Evolutionary conservation across 495 filamentous ascomycete genomes (phyloP), one percentile per base, ranked within the genome.

Genomic region (Aspergillus nanangensis): DNA sequence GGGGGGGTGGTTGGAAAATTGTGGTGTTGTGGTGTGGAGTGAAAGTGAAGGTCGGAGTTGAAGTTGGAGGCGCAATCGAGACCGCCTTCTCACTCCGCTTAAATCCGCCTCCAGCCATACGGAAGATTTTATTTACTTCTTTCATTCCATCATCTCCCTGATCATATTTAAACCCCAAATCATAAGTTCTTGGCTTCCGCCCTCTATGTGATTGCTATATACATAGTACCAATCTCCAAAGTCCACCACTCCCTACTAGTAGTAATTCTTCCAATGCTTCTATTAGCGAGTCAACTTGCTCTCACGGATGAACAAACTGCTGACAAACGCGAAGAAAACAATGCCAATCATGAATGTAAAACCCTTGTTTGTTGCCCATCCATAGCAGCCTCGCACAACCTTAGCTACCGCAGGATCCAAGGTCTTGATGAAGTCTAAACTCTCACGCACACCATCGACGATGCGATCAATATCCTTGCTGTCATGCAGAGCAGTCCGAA

Each of bases 371-470:
- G 65, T 77, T 8, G 77, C 66, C 62, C 61, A 70, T 21, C 71
- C 77, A 66, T 91, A 95, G 61, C 85, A 88, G 15, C 65, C 56
- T 14, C 80, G 74, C n/a, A 95, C 87, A 18, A 86, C 61, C 14
- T 63, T 66, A 25, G 73, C 77, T 4, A 84, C 62, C 2, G 59
- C 70, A 0, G 84, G 80, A 4, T 85, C 79, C n/a, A 95, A 69
- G 1, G 63, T 72, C 42, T 76, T 78, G 58, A 92, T 83, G 52
- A 75, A 89, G 18, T 84, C 79, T 23, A 94, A 68, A 56, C 82
- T 89, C 66, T 87, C 70, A 33, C 89, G 76, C 10, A 93, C 88
- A 9, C 74, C 69, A 37, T 80, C 75, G 14, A 90, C 83, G 52
- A 93, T 90, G 46, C 79, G 67, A 37, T 80, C 78, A 1, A 83